Conservation (phyloP, 108 stramenopile species). For the Fragilariopsis cylindrus region DNA sequence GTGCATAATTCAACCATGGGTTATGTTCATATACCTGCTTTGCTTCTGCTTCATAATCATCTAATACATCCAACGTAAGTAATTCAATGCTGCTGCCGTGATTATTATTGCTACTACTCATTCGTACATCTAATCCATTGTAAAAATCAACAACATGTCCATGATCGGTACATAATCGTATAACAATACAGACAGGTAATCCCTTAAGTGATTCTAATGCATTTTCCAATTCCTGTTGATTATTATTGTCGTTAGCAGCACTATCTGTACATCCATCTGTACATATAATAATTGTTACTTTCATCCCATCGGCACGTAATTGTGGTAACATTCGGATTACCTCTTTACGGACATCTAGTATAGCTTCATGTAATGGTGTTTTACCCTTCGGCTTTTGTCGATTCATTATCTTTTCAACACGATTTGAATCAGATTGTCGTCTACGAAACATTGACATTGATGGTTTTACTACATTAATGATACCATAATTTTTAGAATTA, state of each 20-base stretch:
- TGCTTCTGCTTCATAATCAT: slow-evolving; percentile 79
- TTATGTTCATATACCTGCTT: slow-evolving; percentile 63
- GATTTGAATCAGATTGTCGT: slow-evolving; percentile 1
- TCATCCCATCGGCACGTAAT: slow-evolving; percentile 13
- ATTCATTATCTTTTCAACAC: slow-evolving; percentile 17
- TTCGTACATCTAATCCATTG: slow-evolving; percentile 66
- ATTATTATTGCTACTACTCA: too few species aligned
- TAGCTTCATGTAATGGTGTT: slow-evolving; percentile 8
- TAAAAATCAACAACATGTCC: slow-evolving; percentile 61
- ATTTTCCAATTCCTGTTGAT: slow-evolving; percentile 30
- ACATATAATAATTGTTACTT: slow-evolving; percentile 18
- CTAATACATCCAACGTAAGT: slow-evolving; percentile 65
- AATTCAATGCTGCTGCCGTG: too few species aligned
- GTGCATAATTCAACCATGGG: slow-evolving; percentile 71
- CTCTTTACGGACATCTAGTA: background rate
- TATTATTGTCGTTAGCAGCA: background rate
- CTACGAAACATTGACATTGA: background rate
- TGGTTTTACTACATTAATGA: background rate
- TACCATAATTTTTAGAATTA: background rate
- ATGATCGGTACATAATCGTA: slow-evolving; percentile 85
- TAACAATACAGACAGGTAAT: slow-evolving; percentile 73
- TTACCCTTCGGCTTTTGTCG: slow-evolving; percentile 9
- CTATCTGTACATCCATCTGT: slow-evolving; percentile 10
- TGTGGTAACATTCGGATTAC: slow-evolving; percentile 10
- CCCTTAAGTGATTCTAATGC: slow-evolving; percentile 57